Conservation (phyloP, 805 yeast genomes). For the Isabelozyma rhagii region DNA sequence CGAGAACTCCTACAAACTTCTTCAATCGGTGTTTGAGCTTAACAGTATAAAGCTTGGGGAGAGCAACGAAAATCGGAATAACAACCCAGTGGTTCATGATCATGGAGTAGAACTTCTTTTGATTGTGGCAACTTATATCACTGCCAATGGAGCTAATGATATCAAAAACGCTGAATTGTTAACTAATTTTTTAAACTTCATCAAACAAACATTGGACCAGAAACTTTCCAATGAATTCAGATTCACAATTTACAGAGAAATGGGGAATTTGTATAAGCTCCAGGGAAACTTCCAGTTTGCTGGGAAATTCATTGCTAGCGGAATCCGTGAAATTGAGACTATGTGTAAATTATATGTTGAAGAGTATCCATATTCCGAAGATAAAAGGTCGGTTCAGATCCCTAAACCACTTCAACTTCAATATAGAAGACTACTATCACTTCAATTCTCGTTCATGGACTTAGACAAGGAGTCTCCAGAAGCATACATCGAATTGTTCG, state of each 20-base stretch:
- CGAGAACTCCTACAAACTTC: slow-evolving; percentile 14
- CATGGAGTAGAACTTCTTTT: slow-evolving; percentile 19
- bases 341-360: slow-evolving; percentile 10
- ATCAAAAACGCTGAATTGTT: slow-evolving; percentile 19
- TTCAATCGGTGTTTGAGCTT: slow-evolving; percentile 27
- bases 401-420: slow-evolving; percentile 18
- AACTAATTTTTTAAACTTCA: slow-evolving; percentile 25
- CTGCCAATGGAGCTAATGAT: slow-evolving; percentile 10
- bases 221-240: slow-evolving; percentile 19
- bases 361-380: slow-evolving; percentile 15
- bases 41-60: slow-evolving; percentile 20
- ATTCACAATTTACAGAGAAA: slow-evolving; percentile 20
- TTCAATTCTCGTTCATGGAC: slow-evolving; percentile 12
- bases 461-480: slow-evolving; percentile 1
- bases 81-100: slow-evolving; percentile 1
- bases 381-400: slow-evolving; percentile 2
- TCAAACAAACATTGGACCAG: slow-evolving; percentile 17
- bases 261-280: slow-evolving; percentile 25
- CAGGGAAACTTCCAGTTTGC: slow-evolving; percentile 21
- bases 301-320: slow-evolving; percentile 19
- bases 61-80: slow-evolving; percentile 1
- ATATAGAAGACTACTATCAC: slow-evolving; percentile 12
- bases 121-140: slow-evolving; percentile 22
- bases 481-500: slow-evolving; percentile 9
- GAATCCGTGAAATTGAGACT: slow-evolving; percentile 19